Percentiles rank a stretch among this genome's conserved stretches.
These are phyloP conservation scores for Epichloe baconii DNA, from an alignment of 2,329 filamentous ascomycete species.

Conservation along the genomic window DNA sequence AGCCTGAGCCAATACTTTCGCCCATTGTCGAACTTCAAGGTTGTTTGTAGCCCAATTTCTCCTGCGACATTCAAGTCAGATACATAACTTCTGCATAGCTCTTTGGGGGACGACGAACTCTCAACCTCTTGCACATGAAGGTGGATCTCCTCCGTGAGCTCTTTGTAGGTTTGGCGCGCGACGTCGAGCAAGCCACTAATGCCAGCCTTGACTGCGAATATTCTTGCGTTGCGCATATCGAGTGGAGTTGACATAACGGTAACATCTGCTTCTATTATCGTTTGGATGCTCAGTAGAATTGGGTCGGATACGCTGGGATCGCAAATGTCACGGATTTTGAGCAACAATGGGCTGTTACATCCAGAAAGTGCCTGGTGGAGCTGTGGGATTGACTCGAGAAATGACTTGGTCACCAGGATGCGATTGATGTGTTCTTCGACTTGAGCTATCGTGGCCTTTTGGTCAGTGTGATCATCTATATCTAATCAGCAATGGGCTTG, in stretches of 20 bases:
- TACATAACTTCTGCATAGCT: neutral
- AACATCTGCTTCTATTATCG: conserved; percentile 69
- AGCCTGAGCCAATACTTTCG: conserved; percentile 73
- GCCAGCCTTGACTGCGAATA: conserved; percentile 78
- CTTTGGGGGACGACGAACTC: conserved; percentile 28
- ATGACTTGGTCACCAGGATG: conserved; percentile 75
- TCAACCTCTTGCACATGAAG: conserved; percentile 56
- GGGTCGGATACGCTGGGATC: conserved; percentile 45
- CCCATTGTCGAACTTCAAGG: conserved; percentile 62
- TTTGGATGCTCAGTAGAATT: conserved; percentile 51
- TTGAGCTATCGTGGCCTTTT: conserved; percentile 50
- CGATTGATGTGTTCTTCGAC: conserved; percentile 77
- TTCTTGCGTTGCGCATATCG: conserved; percentile 78
- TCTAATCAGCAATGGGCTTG: neutral
- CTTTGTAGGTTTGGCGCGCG: conserved; percentile 78
- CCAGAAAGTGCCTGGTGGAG: conserved; percentile 56
- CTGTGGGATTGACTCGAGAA: conserved; percentile 53
- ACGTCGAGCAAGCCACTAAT: conserved; percentile 81
- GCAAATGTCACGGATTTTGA: conserved; percentile 58
- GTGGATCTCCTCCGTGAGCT: conserved; percentile 67
- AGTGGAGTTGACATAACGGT: conserved; percentile 65
- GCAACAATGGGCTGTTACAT: conserved; percentile 50
- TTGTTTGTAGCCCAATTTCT: conserved; percentile 43
- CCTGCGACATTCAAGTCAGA: conserved; percentile 22
- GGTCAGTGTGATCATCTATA: conserved; percentile 63